phyloP scores from a whole-genome alignment of 768 basidiomycete genomes.

The Leccinellum rugosiceps region DNA sequence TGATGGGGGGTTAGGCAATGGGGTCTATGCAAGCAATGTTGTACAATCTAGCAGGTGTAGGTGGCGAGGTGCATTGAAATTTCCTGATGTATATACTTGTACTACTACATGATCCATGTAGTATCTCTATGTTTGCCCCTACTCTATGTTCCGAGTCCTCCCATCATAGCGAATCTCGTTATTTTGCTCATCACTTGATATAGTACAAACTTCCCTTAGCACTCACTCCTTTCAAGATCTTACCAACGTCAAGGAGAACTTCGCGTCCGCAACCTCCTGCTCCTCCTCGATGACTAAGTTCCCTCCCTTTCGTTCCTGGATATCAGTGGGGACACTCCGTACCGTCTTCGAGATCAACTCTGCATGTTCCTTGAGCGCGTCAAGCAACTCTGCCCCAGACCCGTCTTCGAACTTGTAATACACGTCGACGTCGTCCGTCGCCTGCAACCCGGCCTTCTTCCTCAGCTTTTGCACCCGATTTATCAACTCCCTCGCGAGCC shows the following conservation, averaged over 20 bases:
- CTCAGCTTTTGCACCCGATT: conserved; percentile 93
- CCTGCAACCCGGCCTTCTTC: conserved; percentile 93
- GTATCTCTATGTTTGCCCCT: no score
- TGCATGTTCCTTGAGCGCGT: conserved; percentile 61
- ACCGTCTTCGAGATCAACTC: conserved; percentile 74
- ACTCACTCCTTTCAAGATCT: conserved; percentile 22
- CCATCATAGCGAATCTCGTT: not conserved
- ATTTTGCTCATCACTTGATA: not conserved
- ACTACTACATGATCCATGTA: no score
- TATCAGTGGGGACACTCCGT: conserved; percentile 64
- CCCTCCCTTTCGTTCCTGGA: conserved; percentile 48
- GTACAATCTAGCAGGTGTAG: no score
- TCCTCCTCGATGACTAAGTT: conserved; percentile 76
- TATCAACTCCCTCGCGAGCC: conserved; percentile 84
- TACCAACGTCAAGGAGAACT: conserved; percentile 70
- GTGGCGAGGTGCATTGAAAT: no score
- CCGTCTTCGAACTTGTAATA: conserved; percentile 80
- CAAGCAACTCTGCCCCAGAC: conserved; percentile 56
- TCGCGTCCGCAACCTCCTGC: conserved; percentile 79
- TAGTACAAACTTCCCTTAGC: not conserved
- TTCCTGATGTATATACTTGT: no score
- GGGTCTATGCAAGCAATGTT: no score
- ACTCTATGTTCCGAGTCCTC: no score
- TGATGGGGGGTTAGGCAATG: no score
- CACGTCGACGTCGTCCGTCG: conserved; percentile 90